phyloP scores from a whole-genome alignment of 2,329 filamentous ascomycete species.

The Pyricularia pennisetigena region DNA sequence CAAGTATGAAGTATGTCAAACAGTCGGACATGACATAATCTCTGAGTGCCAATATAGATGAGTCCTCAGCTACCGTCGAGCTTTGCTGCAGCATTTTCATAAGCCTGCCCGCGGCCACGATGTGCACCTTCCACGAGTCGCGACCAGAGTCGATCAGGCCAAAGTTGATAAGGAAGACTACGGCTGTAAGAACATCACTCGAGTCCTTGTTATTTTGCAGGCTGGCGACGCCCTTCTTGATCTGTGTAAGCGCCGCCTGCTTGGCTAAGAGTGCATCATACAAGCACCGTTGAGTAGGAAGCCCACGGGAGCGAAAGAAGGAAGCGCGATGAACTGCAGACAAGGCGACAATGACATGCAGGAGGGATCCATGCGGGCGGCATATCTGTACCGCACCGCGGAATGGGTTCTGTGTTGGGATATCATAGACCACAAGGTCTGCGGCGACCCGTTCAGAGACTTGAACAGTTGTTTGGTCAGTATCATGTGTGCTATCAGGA shows the following conservation, averaged over 20 bases:
- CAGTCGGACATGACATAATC: slow-evolving; percentile 38
- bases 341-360: slow-evolving; percentile 36
- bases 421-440: slow-evolving; percentile 3
- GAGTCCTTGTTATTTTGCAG: slow-evolving; percentile 23
- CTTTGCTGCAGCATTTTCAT: slow-evolving; percentile 26
- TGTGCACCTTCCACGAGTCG: slow-evolving; percentile 35
- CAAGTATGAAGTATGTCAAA: slow-evolving; percentile 37
- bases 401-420: slow-evolving; percentile 1
- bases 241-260: slow-evolving; percentile 30
- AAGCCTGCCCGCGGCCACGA: slow-evolving; percentile 33
- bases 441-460: not conserved
- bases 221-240: slow-evolving; percentile 27
- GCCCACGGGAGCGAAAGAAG: slow-evolving; percentile 22
- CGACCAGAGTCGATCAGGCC: slow-evolving; percentile 39
- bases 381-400: not conserved
- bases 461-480: not conserved
- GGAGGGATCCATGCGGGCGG: slow-evolving; percentile 25
- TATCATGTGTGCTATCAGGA: not conserved
- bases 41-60: slow-evolving; percentile 24
- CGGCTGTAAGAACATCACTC: slow-evolving; percentile 33
- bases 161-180: slow-evolving; percentile 39
- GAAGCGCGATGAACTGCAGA: slow-evolving; percentile 39
- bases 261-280: slow-evolving; percentile 35
- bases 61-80: slow-evolving; percentile 3
- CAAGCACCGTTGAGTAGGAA: slow-evolving; percentile 17